Base-by-base conservation (phyloP, 139 green algal species). In the Chlorella sp. region DNA sequence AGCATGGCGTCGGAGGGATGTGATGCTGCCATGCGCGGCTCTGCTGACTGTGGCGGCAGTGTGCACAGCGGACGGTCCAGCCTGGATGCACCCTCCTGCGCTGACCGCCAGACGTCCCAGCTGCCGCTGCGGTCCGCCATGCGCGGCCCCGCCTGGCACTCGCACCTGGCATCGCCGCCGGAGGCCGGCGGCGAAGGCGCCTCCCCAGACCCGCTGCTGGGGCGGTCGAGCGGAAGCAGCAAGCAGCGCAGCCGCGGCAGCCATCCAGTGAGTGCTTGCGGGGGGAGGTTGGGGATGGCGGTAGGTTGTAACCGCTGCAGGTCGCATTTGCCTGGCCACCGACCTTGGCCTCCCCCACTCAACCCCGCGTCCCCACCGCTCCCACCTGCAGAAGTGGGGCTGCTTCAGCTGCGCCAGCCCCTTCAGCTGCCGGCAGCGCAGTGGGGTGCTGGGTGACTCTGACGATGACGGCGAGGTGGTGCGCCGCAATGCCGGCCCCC, bases 391-490 rank as follows among this genome's bases (percentile, higher is more conserved):
- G 79, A 76, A 84, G 64, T 48, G 32, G 32, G 22, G 64, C 67
- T 85, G 80, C 80, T 85, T 85, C 80, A 79, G 48, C 68, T 85
- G 80, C 20, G 65, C 80, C 48, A 85, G 80, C 68, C 80, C 80
- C 80, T 85, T 85, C 48, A 58, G 44, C 44, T 73, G 77, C 77
- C 32, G 41, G 77, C 77, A 83, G 60, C 58, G 48, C 41, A 6
- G 17, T 17, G n/a, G 8, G 62, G 56, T 1, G 48, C 44, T 32
- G 64, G 79, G 48, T 48, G 67, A 78, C 36, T 58, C 46, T 0
- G 68, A 73, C 22, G 80, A 85, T 0, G 51, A 60, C 16, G 51
- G 51, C 13, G 80, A 79, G 80, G 80, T 79, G 67, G 67, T 78
- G 80, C 80, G 80, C 3, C 67, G 48, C 46, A 78, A 64, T 48